Percentiles rank a stretch among this genome's conserved stretches.
Evolutionary conservation across 257 asterid species (phyloP).

Genomic region (Galeopsis tetrahit): DNA sequence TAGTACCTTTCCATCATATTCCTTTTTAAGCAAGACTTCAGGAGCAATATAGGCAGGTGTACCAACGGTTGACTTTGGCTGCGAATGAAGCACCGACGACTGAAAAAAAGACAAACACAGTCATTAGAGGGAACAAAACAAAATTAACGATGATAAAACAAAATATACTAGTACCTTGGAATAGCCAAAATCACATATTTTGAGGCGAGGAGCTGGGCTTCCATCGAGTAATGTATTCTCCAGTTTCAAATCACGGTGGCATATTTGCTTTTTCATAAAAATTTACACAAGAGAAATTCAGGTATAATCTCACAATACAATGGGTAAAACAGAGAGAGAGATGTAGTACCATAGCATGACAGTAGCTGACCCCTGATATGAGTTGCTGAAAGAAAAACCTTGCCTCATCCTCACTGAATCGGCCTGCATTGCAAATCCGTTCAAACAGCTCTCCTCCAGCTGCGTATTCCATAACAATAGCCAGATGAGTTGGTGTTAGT

Average conservation of each 20-base stretch:
- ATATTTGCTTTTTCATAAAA: conserved; percentile 81
- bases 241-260: conserved; percentile 94
- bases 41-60: conserved; percentile 99
- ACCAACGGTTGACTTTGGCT: conserved; percentile 99
- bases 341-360: conserved; percentile 87
- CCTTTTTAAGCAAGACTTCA: conserved; percentile 91
- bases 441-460: conserved; percentile 98
- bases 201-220: conserved; percentile 90
- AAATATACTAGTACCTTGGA: conserved; percentile 67
- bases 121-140: not conserved
- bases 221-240: conserved; percentile 97
- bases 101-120: conserved; percentile 40
- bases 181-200: conserved; percentile 97
- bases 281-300: not conserved
- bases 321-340: not conserved
- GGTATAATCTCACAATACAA: not conserved
- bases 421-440: conserved; percentile 95
- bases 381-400: conserved; percentile 98
- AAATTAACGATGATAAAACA: not conserved
- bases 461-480: conserved; percentile 99
- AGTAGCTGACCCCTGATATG: conserved; percentile 97
- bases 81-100: conserved; percentile 99
- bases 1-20: conserved; percentile 99
- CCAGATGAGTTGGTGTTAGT: conserved; percentile 93
- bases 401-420: conserved; percentile 99